Percentiles rank a stretch among this genome's conserved stretches.
These are phyloP conservation scores for Leishmania amazonensis DNA, from an alignment of 208 protist species.

Conservation along the genomic window DNA sequence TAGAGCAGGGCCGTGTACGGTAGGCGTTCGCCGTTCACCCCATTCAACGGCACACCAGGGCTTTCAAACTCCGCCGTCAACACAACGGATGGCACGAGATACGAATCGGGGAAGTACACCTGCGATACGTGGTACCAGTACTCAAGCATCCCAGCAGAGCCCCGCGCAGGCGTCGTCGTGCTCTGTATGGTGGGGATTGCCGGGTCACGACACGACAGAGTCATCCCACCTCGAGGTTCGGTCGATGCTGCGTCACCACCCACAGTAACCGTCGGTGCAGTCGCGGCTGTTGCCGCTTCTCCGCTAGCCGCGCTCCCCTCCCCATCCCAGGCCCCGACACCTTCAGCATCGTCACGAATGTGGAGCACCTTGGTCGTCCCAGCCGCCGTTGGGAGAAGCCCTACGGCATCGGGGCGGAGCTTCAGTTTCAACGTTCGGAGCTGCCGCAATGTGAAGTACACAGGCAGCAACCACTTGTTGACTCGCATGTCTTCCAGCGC, in stretches of 20 bases:
- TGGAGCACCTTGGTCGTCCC: not conserved
- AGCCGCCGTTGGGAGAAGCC: not conserved
- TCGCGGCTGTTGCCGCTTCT: not conserved
- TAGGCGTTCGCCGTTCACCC: slow-evolving; percentile 47
- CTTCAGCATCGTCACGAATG: not conserved
- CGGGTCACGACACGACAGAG: not conserved
- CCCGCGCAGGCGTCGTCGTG: not conserved
- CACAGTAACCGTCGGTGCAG: not conserved
- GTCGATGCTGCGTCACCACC: not conserved
- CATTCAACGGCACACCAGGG: slow-evolving; percentile 55
- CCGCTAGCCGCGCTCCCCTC: not conserved
- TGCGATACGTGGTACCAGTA: slow-evolving; percentile 87
- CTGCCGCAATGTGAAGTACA: slow-evolving; percentile 40
- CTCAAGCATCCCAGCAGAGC: not conserved
- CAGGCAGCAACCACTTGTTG: slow-evolving; percentile 43
- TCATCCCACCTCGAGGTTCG: not conserved
- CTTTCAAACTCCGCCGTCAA: slow-evolving; percentile 43
- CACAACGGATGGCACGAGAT: slow-evolving; percentile 43
- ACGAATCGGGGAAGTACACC: slow-evolving; percentile 47
- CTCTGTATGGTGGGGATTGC: not conserved
- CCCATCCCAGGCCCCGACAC: not conserved
- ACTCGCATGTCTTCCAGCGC: slow-evolving; percentile 35
- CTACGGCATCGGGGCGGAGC: slow-evolving; percentile 32
- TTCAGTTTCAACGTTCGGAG: slow-evolving; percentile 24
- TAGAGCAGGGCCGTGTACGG: slow-evolving; percentile 34